Base-by-base conservation (phyloP, 305 asterid species). In the Andrographis paniculata region DNA sequence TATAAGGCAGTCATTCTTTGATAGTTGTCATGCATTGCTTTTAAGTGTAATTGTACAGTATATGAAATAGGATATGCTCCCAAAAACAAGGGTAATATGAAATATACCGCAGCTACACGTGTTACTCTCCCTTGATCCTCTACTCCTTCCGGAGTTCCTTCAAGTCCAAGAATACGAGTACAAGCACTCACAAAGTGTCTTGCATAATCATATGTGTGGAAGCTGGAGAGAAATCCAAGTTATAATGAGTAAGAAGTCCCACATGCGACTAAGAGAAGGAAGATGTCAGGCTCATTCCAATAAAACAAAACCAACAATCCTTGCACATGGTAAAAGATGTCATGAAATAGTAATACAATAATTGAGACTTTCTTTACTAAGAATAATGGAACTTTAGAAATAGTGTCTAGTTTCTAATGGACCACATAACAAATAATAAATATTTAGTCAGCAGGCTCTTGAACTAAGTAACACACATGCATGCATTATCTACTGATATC, bases 61-160 rank as follows among this genome's bases (percentile, higher is more conserved):
- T n/a, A n/a, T n/a, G n/a, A n/a, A n/a, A n/a, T n/a, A n/a, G n/a
- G n/a, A n/a, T n/a, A n/a, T n/a, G n/a, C n/a, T n/a, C n/a, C n/a
- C n/a, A n/a, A n/a, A n/a, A n/a, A n/a, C n/a, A n/a, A n/a, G n/a
- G 30, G 30, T 4, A 24, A 24, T 3, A 24, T 3, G 17, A 6
- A 14, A 37, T 52, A 52, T 83, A 91, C 98, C 80, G 99, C 99
- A 64, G 99, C 99, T 14, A 92, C 97, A 58, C 95, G 96, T 53
- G 99, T 92, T 38, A 92, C 78, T 63, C 78, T 82, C 52, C 97
- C 99, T 69, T 79, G 97, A 66, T 87, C 94, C 66, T 92, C 99
- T 59, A 92, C 99, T 45, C 97, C 99, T 59, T 92, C 97, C 50
- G 99, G 99, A 24, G 99, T 92, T 60, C 99, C 99, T 76, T 92